Conservation (phyloP, 2,329 filamentous ascomycete species). For the Aspergillus sp. region DNA sequence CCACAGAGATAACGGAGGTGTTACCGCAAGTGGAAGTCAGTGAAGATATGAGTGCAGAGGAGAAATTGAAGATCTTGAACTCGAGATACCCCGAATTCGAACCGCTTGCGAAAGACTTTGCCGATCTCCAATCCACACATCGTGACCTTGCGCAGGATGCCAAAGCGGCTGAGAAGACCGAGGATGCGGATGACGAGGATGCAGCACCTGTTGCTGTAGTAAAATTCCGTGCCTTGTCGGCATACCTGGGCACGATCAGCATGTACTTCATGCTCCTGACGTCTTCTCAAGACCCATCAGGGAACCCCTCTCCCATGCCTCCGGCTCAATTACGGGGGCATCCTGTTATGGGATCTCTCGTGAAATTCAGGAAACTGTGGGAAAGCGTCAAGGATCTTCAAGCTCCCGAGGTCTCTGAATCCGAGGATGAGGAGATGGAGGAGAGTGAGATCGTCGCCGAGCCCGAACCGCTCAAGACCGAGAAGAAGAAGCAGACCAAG, state of each 20-base stretch:
- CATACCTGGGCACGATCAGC: conserved; percentile 77
- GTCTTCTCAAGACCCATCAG: conserved; percentile 58
- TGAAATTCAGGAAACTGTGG: conserved; percentile 78
- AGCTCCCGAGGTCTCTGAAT: conserved; percentile 37
- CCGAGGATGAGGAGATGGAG: conserved; percentile 10
- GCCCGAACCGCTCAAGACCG: conserved; percentile 19
- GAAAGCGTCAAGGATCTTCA: conserved; percentile 62
- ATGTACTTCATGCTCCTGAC: conserved; percentile 96
- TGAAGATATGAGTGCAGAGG: conserved; percentile 67
- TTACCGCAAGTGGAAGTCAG: conserved; percentile 76
- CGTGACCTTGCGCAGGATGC: conserved; percentile 56
- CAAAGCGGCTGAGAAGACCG: conserved; percentile 46
- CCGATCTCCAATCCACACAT: conserved; percentile 57
- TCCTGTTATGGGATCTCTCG: conserved; percentile 76
- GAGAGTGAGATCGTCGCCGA: conserved; percentile 14
- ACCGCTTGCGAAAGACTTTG: conserved; percentile 71
- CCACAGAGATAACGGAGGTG: conserved; percentile 71
- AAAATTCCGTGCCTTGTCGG: conserved; percentile 73
- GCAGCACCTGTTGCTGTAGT: conserved; percentile 52
- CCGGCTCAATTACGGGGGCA: conserved; percentile 81
- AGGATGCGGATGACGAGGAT: conserved; percentile 29
- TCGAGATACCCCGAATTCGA: conserved; percentile 89
- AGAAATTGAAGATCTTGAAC: conserved; percentile 67
- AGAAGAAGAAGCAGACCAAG: conserved; percentile 23
- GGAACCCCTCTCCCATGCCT: conserved; percentile 55